Conservation (phyloP, 2,329 filamentous ascomycete species). For the Alternaria conjuncta region DNA sequence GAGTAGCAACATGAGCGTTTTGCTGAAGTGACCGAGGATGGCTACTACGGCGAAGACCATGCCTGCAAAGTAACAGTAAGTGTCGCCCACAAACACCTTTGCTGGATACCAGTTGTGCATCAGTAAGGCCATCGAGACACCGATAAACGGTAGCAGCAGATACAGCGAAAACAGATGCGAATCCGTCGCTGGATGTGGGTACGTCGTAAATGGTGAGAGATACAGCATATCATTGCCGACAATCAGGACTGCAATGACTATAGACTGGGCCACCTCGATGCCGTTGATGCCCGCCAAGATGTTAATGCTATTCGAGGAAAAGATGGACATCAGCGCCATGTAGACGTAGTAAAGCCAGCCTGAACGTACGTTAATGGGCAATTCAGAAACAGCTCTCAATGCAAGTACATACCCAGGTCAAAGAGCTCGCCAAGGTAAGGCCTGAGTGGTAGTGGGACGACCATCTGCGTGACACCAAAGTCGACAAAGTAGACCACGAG, state of each 20-base stretch:
- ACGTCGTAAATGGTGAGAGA: constrained; percentile 72
- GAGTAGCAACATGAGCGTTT: constrained; percentile 89
- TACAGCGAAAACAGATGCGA: constrained; percentile 96
- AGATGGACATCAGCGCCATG: constrained; percentile 96
- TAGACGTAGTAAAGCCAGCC: constrained; percentile 82
- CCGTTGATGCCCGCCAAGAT: constrained; percentile 99
- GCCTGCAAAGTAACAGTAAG: constrained; percentile 98
- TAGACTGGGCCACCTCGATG: constrained; percentile 92
- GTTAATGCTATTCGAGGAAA: constrained; percentile 98
- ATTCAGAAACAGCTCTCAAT: background rate
- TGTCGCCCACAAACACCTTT: constrained; percentile 95
- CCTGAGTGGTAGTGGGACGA: constrained; percentile 85
- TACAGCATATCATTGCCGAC: constrained; percentile 89
- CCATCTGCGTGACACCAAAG: constrained; percentile 94
- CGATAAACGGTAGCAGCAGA: constrained; percentile 90
- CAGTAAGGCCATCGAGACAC: constrained; percentile 85
- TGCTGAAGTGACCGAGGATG: constrained; percentile 97
- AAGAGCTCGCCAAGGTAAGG: constrained; percentile 84
- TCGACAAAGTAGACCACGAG: constrained; percentile 98
- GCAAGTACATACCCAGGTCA: constrained; percentile 65
- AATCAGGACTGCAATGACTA: constrained; percentile 86
- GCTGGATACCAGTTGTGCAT: constrained; percentile 96
- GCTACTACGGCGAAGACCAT: constrained; percentile 99
- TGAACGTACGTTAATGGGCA: constrained; percentile 30
- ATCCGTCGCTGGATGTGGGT: constrained; percentile 92